These are phyloP conservation scores for Bipolaris victoriae DNA, from an alignment of 2,329 filamentous ascomycete genomes.

Conservation along the genomic window DNA sequence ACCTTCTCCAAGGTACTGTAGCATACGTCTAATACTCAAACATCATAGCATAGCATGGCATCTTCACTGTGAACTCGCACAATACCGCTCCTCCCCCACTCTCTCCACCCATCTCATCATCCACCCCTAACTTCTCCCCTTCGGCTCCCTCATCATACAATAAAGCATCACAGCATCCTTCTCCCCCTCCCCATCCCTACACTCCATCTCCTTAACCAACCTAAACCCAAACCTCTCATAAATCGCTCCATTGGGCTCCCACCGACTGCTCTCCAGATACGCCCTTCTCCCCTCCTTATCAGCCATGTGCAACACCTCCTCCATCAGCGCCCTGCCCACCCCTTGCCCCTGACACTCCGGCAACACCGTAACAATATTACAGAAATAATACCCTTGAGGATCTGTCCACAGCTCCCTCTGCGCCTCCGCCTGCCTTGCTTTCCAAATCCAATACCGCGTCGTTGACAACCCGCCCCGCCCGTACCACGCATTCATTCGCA, in stretches of 20 bases:
- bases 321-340: constrained; percentile 69
- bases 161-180: constrained; percentile 50
- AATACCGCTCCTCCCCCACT: not conserved
- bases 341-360: constrained; percentile 70
- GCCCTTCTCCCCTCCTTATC: constrained; percentile 69
- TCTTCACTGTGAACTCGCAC: too few relatives aligned
- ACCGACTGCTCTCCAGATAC: constrained; percentile 73
- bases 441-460: constrained; percentile 76
- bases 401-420: constrained; percentile 70
- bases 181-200: constrained; percentile 66
- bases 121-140: not conserved
- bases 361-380: constrained; percentile 74
- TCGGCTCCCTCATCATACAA: constrained; percentile 55
- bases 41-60: too few relatives aligned
- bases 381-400: constrained; percentile 73
- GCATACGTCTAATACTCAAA: too few relatives aligned
- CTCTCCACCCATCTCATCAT: not conserved
- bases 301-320: constrained; percentile 66
- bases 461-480: constrained; percentile 72
- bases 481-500: constrained; percentile 70
- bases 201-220: constrained; percentile 69
- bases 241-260: constrained; percentile 71
- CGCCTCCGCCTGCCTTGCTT: constrained; percentile 66
- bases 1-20: too few relatives aligned
- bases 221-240: constrained; percentile 74